phyloP scores from a whole-genome alignment of 2,329 filamentous ascomycete species.

The Colletotrichum sp. region DNA sequence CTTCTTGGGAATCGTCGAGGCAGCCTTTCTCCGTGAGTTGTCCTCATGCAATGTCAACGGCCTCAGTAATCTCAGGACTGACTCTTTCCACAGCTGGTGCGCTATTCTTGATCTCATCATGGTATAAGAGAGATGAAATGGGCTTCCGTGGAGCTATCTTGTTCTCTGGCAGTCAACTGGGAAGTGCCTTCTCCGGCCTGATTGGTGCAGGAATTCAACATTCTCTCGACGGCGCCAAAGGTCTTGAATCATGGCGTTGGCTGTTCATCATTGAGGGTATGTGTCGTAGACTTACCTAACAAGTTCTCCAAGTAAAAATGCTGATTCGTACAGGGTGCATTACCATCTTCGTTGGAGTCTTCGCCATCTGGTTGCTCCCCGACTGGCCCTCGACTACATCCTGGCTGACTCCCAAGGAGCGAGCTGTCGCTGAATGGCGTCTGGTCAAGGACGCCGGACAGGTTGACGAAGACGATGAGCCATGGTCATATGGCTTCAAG shows the following conservation, averaged over 20 bases:
- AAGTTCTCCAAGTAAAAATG: not conserved
- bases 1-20: constrained; percentile 40
- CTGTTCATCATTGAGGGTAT: constrained; percentile 52
- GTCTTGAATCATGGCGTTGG: constrained; percentile 56
- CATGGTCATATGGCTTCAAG: constrained; percentile 46
- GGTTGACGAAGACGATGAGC: constrained; percentile 41
- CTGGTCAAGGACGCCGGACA: constrained; percentile 53
- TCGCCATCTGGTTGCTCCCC: constrained; percentile 44
- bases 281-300: rapidly evolving
- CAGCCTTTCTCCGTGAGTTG: not conserved
- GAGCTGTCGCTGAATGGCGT: constrained; percentile 56
- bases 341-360: constrained; percentile 41
- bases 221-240: constrained; percentile 46
- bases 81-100: constrained; percentile 47
- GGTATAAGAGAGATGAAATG: constrained; percentile 51
- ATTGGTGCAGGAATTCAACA: constrained; percentile 36
- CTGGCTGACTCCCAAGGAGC: constrained; percentile 56
- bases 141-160: constrained; percentile 44
- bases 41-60: rapidly evolving
- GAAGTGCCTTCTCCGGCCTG: constrained; percentile 34
- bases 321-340: constrained; percentile 11
- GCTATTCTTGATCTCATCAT: constrained; percentile 49
- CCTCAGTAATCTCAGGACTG: not conserved
- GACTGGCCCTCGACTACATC: constrained; percentile 57
- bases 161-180: constrained; percentile 33